Evolutionary conservation across 2,329 filamentous ascomycete genomes (phyloP), one percentile per base, ranked within the genome.

Genomic region (Curvularia hawaiiensis): DNA sequence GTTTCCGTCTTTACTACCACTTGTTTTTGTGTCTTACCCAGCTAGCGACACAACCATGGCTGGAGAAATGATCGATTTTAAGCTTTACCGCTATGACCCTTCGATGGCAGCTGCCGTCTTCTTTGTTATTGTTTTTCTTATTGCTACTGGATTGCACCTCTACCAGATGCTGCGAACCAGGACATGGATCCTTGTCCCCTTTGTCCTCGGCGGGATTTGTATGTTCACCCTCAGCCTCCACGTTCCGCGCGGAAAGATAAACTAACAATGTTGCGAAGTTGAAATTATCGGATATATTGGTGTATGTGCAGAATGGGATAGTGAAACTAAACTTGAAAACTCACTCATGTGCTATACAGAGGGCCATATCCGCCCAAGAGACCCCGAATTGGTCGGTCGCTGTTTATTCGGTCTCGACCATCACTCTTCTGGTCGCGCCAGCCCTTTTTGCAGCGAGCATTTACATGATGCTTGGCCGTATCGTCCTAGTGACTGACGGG

Each of bases 181-280:
- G 33, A 79, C 79, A 1, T 84, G 80, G 79, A 84, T 80, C 62
- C 80, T 83, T 60, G 78, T 82, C 6, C 80, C 83, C 0, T 80
- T 85, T 40, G 59, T 82, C 4, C 65, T 85, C 20, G 83, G 83
- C n/a, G 80, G 80, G 16, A 49, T 79, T 11, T 84, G 82, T 84
- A 74, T 54, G 63, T 18, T 40, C 4, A n/a, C 14, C 12, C 24
- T 35, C 4, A 71, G 67, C 40, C 68, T 20, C 6, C n/a, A 6
- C 8, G 6, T 46, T 26, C 26, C n/a, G n/a, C 35, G 26, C 24
- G 12, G 20, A 22, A 9, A 44, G 6, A 18, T 6, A n/a, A 22
- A 2, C 52, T 58, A 9, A 61, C 6, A 2, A 4, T n/a, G 31
- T 46, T 14, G 18, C 4, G 16, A 6, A 66, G 82, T 84, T 56